phyloP scores from a whole-genome alignment of 371 early-diverging fungal species.

The Apophysomyces elegans region DNA sequence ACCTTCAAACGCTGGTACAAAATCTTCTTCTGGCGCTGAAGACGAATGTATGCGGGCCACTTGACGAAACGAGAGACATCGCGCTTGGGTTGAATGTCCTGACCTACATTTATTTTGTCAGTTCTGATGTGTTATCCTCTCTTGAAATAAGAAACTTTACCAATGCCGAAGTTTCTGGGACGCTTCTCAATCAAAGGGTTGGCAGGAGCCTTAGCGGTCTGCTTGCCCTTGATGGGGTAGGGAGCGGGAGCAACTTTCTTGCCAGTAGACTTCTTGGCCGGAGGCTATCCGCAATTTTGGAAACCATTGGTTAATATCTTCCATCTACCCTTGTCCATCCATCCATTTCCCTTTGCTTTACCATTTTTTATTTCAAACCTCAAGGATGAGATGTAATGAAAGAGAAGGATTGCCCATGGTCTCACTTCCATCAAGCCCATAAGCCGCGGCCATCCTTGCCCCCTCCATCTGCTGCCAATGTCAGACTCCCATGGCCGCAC shows the following conservation, averaged over 20 bases:
- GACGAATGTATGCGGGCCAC: slow-evolving; percentile 97
- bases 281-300: slow-evolving; percentile 19
- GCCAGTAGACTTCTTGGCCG: slow-evolving; percentile 63
- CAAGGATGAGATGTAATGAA: slow-evolving; percentile 11
- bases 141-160: slow-evolving; percentile 29
- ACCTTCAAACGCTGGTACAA: slow-evolving; percentile 98
- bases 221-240: slow-evolving; percentile 74
- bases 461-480: neutral
- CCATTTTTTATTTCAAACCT: slow-evolving; percentile 11
- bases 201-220: slow-evolving; percentile 69
- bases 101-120: slow-evolving; percentile 42
- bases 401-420: slow-evolving; percentile 1
- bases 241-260: slow-evolving; percentile 97
- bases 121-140: neutral
- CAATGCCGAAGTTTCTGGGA: slow-evolving; percentile 93
- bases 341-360: neutral
- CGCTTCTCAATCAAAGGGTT: slow-evolving; percentile 95
- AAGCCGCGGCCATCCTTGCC: neutral
- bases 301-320: too few species aligned
- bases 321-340: neutral
- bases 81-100: slow-evolving; percentile 94
- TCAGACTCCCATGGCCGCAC: neutral
- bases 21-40: slow-evolving; percentile 97
- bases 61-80: slow-evolving; percentile 96
- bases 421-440: slow-evolving; percentile 1